Base-by-base conservation (phyloP, 495 filamentous ascomycete species). In the Aspergillus baeticus region DNA sequence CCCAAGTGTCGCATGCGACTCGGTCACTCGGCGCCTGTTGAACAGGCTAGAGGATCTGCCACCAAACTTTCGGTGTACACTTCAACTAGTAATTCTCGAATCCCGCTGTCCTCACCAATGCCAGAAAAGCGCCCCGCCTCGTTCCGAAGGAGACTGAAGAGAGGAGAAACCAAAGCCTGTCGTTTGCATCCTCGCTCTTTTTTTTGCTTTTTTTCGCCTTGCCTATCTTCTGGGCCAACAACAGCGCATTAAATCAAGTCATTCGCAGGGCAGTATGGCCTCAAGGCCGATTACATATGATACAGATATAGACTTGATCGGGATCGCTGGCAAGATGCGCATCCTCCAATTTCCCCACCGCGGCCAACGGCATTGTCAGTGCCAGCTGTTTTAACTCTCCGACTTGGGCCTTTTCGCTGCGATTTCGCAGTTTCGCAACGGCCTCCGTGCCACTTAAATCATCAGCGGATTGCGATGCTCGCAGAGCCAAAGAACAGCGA, bases 321-420 rank as follows among this genome's bases (percentile, higher is more conserved):
- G 52, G 52, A 46, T 48, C 29, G 37, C 41, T 56, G 58, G 18
- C 37, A 45, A 55, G 48, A 51, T 53, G 58, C 58, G 47, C 51
- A 51, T 60, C 47, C 38, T 55, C 47, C 42, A 59, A 42, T 41
- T 48, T 48, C 49, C 57, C 57, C 57, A 49, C 55, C 57, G 43
- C 57, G 57, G 57, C 59, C 54, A 62, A 60, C 59, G 59, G 59
- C 63, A 60, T 55, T 49, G 17, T 26, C 50, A 59, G 63, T 50
- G 54, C 63, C 63, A 62, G 41, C 54, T 58, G 49, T 34, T 47
- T 52, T 35, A 23, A 36, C 13, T 43, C 47, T 36, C 42, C 26
- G 26, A 29, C 46, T 29, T 48, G 50, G 38, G 20, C 23, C 21
- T 41, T 37, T 44, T 43, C 51, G n/a, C 20, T 43, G 17, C 21